Evolutionary conservation across 768 basidiomycete species (phyloP), one percentile per base, ranked within the genome.

Genomic region (Krasilnikovozyma curviuscula): DNA sequence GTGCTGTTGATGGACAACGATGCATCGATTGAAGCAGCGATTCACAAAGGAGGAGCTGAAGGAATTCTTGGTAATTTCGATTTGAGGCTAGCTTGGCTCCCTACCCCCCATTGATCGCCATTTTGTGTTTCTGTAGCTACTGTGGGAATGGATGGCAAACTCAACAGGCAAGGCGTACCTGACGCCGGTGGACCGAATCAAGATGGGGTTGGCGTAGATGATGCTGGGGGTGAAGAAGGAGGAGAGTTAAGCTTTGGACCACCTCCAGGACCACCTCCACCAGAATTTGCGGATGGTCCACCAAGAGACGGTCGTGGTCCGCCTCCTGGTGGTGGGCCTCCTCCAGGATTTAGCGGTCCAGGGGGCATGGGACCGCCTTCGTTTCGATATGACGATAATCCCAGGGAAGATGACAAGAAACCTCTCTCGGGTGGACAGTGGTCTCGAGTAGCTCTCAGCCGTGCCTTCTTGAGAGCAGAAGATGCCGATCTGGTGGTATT

Each of bases 381-480:
- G 23, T 7, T 23, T 14, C 7, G 23, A 19, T 29, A 21, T 21
- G 41, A 30, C 29, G 39, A 30, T 18, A 19, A 18, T n/a, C 7
- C 12, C 8, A 9, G 16, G 7, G 19, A 37, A 16, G 21, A 23
- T 29, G 14, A 7, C 35, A 42, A 40, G 37, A 48, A 48, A 30
- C 80, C 79, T 35, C 66, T 85, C 44, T 84, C 81, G 12, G 83
- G 83, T 34, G 84, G 84, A 56, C 83, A 88, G 71, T 85, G 83
- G 83, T 83, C 85, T 65, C 69, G 81, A 56, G 73, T 89, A 48
- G 83, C 85, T 16, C 72, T 88, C 41, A 80, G 83, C 40, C 73
- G 85, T 40, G 81, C 83, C 14, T 86, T 88, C 58, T 83, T 86
- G 79, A 70, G 83, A 51, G 79, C 81, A n/a, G 40, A 72, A 69